Percentiles rank a stretch among this genome's conserved stretches.
Evolutionary conservation across 768 basidiomycete species (phyloP).

Genomic region (Psilocybe subaeruginosa): DNA sequence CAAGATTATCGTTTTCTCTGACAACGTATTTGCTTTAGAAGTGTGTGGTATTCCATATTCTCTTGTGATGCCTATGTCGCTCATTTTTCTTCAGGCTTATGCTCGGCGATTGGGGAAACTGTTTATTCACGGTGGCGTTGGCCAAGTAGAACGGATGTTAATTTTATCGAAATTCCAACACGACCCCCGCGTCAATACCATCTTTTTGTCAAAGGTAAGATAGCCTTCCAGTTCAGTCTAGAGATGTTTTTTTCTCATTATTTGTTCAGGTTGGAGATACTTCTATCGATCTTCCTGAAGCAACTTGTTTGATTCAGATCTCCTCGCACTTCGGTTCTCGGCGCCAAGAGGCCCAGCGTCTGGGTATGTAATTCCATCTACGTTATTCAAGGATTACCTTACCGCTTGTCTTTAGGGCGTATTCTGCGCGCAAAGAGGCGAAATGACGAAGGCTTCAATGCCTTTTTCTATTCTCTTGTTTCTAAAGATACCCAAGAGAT

Average conservation of each 20-base stretch:
- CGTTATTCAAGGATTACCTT: not conserved
- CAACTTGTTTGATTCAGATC: constrained; percentile 98
- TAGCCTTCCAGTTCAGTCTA: not conserved
- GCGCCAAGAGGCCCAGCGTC: constrained; percentile 94
- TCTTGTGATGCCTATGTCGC: not conserved
- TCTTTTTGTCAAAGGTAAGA: constrained; percentile 93
- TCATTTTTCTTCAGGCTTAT: constrained; percentile 62
- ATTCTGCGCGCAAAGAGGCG: constrained; percentile 96
- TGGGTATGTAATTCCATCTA: constrained; percentile 56
- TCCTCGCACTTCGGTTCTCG: constrained; percentile 99
- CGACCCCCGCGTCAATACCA: constrained; percentile 94
- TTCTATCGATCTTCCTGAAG: constrained; percentile 98
- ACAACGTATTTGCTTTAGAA: constrained; percentile 97
- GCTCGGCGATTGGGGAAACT: constrained; percentile 92
- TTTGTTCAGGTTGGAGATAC: constrained; percentile 87
- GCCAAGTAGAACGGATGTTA: constrained; percentile 94
- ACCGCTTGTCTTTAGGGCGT: constrained; percentile 59
- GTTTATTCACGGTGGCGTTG: constrained; percentile 95
- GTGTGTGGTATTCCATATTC: constrained; percentile 43
- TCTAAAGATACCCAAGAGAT: constrained; percentile 99
- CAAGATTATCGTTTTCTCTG: constrained; percentile 99
- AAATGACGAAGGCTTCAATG: constrained; percentile 99
- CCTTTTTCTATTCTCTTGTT: constrained; percentile 99
- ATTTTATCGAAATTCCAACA: constrained; percentile 96
- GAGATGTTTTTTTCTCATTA: not conserved